phyloP scores from a whole-genome alignment of 208 protist genomes.

The Leishmania gerbilli region DNA sequence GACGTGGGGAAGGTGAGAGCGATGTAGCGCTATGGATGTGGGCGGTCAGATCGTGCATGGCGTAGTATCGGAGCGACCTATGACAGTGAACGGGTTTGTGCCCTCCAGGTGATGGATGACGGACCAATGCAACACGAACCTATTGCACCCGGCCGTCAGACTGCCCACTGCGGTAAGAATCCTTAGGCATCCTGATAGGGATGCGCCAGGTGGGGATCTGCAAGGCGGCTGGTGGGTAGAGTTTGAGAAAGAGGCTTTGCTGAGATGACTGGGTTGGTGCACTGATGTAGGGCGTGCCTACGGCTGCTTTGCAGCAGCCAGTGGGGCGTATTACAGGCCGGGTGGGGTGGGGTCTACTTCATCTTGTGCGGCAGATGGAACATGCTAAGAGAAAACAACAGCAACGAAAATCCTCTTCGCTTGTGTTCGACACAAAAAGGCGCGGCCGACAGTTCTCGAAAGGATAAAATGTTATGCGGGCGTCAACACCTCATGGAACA shows the following conservation, averaged over 20 bases:
- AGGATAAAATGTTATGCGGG: neutral
- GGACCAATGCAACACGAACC: neutral
- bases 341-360: neutral
- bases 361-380: neutral
- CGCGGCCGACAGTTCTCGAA: neutral
- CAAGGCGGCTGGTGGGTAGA: neutral
- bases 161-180: neutral
- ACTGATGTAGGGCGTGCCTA: neutral
- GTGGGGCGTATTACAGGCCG: neutral
- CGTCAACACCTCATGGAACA: neutral
- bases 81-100: neutral
- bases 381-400: neutral
- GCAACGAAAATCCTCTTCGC: neutral
- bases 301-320: neutral
- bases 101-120: neutral
- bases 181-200: neutral
- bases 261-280: neutral
- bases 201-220: neutral
- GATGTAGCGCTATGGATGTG: neutral
- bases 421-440: neutral
- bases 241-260: neutral
- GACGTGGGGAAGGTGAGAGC: neutral
- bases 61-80: neutral
- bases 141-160: neutral
- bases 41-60: neutral